These are phyloP conservation scores for Pseudozyma sp. DNA, from an alignment of 1,284 basidiomycete species.

Conservation along the genomic window DNA sequence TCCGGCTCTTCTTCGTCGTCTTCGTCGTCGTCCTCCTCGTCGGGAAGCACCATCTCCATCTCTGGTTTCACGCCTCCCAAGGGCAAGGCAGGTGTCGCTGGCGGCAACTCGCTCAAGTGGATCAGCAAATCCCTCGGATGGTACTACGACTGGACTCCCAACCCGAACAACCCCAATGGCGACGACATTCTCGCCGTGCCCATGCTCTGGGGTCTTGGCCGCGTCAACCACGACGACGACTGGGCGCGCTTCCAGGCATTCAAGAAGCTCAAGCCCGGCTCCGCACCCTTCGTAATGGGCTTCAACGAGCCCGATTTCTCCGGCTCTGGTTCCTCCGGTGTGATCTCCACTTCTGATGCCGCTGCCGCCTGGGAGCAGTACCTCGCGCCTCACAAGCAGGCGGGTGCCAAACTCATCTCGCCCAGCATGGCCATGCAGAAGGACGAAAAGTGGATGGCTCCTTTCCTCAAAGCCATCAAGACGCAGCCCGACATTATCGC, in stretches of 20 bases:
- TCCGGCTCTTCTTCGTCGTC: conserved; percentile 20
- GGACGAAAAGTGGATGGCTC: conserved; percentile 49
- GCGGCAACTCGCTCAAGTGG: conserved; percentile 56
- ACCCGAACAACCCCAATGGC: conserved; percentile 39
- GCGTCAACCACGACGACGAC: conserved; percentile 51
- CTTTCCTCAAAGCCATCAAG: conserved; percentile 50
- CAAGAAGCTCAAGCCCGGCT: conserved; percentile 48
- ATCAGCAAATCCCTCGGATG: conserved; percentile 36
- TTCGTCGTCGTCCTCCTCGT: conserved; percentile 19
- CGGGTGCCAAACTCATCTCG: conserved; percentile 55
- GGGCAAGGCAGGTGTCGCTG: conserved; percentile 58
- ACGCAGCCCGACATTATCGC: conserved; percentile 56
- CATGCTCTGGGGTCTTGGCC: conserved; percentile 59
- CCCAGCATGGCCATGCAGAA: conserved; percentile 57
- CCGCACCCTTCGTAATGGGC: conserved; percentile 45
- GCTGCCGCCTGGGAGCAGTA: conserved; percentile 55
- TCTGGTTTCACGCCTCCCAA: conserved; percentile 41
- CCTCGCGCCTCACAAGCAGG: conserved; percentile 44
- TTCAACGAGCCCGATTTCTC: conserved; percentile 57
- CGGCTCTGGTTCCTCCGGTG: conserved; percentile 52
- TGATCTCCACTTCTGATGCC: conserved; percentile 28
- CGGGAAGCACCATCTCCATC: conserved; percentile 18
- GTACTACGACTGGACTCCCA: conserved; percentile 55
- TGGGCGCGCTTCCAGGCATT: conserved; percentile 47
- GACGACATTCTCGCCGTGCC: conserved; percentile 37